Percentiles rank a stretch among this genome's conserved stretches.
These are phyloP conservation scores for Isatis tinctoria DNA, from an alignment of 345 rosid genomes.

Conservation along the genomic window DNA sequence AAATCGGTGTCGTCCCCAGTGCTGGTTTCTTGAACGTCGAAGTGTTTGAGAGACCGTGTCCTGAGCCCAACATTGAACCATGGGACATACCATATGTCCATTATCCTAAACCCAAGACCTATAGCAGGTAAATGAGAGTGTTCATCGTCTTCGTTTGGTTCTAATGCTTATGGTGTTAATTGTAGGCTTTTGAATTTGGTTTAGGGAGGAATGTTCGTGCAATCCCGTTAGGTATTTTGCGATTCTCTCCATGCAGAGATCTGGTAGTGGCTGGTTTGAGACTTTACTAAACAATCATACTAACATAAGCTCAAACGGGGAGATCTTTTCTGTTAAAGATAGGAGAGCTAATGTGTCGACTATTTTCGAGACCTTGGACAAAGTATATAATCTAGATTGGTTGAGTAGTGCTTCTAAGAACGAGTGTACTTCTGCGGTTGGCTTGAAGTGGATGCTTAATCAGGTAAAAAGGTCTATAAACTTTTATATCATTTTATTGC, in stretches of 20 bases:
- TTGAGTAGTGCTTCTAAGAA: slow-evolving; percentile 95
- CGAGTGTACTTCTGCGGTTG: slow-evolving; percentile 95
- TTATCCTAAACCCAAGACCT: slow-evolving; percentile 76
- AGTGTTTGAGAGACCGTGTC: slow-evolving; percentile 62
- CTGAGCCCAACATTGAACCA: slow-evolving; percentile 70
- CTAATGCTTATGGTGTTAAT: not conserved
- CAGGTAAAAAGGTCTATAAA: slow-evolving; percentile 53
- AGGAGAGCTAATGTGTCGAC: slow-evolving; percentile 76
- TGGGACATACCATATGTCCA: slow-evolving; percentile 94
- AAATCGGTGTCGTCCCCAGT: slow-evolving; percentile 51
- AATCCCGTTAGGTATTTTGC: slow-evolving; percentile 92
- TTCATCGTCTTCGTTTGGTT: slow-evolving; percentile 3
- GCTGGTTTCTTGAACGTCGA: slow-evolving; percentile 46
- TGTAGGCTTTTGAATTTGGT: not conserved
- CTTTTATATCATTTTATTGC: not conserved
- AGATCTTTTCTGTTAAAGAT: slow-evolving; percentile 86
- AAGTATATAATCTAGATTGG: slow-evolving; percentile 87
- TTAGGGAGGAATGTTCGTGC: slow-evolving; percentile 88
- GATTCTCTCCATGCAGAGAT: slow-evolving; percentile 98
- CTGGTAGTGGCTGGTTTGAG: slow-evolving; percentile 99
- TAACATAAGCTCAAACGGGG: slow-evolving; percentile 95
- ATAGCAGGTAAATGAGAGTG: slow-evolving; percentile 51
- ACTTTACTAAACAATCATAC: slow-evolving; percentile 91
- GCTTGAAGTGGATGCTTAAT: slow-evolving; percentile 99
- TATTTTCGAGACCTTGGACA: slow-evolving; percentile 75